These are phyloP conservation scores for Penium margaritaceum DNA, from an alignment of 139 green algal species.

Conservation along the genomic window DNA sequence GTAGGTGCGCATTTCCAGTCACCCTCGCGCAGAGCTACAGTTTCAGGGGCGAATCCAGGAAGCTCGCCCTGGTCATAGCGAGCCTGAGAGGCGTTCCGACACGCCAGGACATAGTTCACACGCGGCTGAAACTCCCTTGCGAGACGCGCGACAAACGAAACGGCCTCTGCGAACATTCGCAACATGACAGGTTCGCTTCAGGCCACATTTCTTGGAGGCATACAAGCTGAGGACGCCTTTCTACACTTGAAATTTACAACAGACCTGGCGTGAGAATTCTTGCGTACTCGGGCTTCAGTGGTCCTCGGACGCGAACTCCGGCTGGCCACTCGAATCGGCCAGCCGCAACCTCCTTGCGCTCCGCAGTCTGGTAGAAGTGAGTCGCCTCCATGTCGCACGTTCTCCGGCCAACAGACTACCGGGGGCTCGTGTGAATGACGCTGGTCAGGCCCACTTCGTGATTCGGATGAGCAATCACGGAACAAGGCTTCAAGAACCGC, in stretches of 20 bases:
- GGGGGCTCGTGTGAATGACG: too few species aligned
- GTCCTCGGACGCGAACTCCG: slow-evolving; percentile 52
- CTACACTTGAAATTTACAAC: not conserved
- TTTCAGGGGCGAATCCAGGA: slow-evolving; percentile 66
- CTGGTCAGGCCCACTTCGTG: too few species aligned
- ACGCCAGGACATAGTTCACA: slow-evolving; percentile 60
- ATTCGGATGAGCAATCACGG: too few species aligned
- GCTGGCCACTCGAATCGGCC: slow-evolving; percentile 27
- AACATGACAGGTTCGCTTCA: not conserved
- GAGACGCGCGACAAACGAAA: slow-evolving; percentile 64
- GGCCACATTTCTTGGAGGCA: not conserved
- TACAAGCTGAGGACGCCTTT: not conserved
- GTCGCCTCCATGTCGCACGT: too few species aligned
- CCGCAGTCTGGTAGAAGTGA: too few species aligned
- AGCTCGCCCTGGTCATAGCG: slow-evolving; percentile 53
- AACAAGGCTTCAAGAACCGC: too few species aligned
- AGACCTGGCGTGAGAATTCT: slow-evolving; percentile 56
- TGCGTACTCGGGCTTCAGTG: slow-evolving; percentile 45
- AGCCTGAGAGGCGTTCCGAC: slow-evolving; percentile 54
- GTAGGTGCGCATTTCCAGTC: slow-evolving; percentile 64
- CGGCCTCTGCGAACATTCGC: slow-evolving; percentile 10
- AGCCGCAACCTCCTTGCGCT: too few species aligned
- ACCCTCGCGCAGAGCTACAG: slow-evolving; percentile 51
- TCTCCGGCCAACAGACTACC: too few species aligned
- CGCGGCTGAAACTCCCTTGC: slow-evolving; percentile 60